Conservation (phyloP, 257 asterid species). For the Solanum peruvianum region DNA sequence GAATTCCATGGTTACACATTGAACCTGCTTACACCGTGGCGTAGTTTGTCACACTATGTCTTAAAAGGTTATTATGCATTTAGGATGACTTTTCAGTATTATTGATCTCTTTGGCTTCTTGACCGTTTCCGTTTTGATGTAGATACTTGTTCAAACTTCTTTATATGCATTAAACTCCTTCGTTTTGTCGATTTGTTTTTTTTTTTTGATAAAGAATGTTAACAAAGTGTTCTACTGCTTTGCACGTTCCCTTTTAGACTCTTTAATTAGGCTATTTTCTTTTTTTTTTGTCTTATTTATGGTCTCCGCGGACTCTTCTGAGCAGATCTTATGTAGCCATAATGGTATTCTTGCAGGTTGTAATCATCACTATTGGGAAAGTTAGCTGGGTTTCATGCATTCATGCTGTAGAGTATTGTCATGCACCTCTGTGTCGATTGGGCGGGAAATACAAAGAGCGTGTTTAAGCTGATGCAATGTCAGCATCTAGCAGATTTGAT, state of each 20-base stretch:
- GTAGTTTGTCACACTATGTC: neutral
- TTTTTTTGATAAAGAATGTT: neutral
- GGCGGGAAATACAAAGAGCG: conserved; percentile 36
- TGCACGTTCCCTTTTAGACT: neutral
- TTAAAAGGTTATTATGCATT: neutral
- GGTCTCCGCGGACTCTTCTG: neutral
- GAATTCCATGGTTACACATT: neutral
- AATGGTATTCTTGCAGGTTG: conserved; percentile 24
- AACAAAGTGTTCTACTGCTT: neutral
- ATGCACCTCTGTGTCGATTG: conserved; percentile 65
- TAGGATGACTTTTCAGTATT: neutral
- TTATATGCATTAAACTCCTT: neutral
- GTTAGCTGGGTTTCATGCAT: conserved; percentile 41
- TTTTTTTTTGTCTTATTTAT: neutral
- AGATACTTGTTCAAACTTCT: neutral
- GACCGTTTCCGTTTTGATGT: neutral
- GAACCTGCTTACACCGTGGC: neutral
- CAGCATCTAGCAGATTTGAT: conserved; percentile 82
- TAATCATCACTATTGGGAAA: conserved; percentile 20
- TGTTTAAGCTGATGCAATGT: conserved; percentile 69
- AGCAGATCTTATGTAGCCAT: neutral
- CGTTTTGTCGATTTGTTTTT: neutral
- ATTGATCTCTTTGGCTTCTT: neutral
- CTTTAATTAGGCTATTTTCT: neutral
- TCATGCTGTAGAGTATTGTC: conserved; percentile 42